Conservation (phyloP, 805 yeast species). For the Metschnikowia arizonensis region DNA sequence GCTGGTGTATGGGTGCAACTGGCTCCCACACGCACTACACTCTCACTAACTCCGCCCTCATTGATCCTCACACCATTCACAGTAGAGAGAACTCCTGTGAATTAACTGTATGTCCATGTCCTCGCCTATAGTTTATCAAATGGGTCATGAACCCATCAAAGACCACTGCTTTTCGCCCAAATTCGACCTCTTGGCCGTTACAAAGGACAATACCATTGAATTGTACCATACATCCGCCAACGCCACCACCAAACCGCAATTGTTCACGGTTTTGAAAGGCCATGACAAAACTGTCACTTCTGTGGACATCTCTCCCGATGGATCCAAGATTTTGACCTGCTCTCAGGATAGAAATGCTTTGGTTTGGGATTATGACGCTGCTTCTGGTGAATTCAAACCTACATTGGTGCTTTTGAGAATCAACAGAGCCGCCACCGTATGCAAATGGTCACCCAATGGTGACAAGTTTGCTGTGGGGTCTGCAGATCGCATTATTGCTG, state of each 20-base stretch:
- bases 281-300: conserved; percentile 95
- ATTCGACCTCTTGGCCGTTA: conserved; percentile 62
- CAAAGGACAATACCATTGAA: conserved; percentile 73
- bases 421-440: conserved; percentile 92
- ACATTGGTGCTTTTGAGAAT: conserved; percentile 89
- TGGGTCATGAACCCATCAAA: conserved; percentile 82
- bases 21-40: background rate
- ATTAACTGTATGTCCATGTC: conserved; percentile 1
- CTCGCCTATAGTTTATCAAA: conserved; percentile 47
- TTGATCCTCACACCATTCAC: conserved; percentile 6
- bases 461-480: conserved; percentile 95
- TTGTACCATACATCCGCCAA: conserved; percentile 54
- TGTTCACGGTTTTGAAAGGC: conserved; percentile 65
- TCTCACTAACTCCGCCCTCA: background rate
- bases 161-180: conserved; percentile 86
- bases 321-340: conserved; percentile 83
- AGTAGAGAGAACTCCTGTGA: conserved; percentile 22
- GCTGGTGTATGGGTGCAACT: conserved; percentile 1
- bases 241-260: conserved; percentile 46
- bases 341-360: conserved; percentile 97
- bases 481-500: conserved; percentile 89
- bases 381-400: conserved; percentile 65
- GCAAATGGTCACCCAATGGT: conserved; percentile 95
- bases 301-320: conserved; percentile 83
- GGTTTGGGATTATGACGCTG: conserved; percentile 77